Conservation (phyloP, 352 stramenopile genomes). For the Phytophthora europaea region DNA sequence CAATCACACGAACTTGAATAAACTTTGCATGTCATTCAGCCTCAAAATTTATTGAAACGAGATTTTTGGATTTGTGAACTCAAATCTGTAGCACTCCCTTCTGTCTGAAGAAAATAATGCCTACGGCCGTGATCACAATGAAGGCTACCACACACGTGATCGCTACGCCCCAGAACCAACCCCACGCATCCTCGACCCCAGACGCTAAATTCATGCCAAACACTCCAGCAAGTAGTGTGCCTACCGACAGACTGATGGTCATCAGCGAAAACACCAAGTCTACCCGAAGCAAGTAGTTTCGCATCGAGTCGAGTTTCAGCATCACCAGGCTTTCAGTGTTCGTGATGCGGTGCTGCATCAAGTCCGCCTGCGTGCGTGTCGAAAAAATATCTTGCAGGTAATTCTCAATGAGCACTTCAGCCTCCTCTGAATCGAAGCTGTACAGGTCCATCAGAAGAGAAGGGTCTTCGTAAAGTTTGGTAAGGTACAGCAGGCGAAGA, state of each 20-base stretch:
- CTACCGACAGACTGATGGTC: constrained; percentile 67
- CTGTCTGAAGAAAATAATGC: constrained; percentile 69
- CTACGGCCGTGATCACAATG: constrained; percentile 48
- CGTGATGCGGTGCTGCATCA: constrained; percentile 80
- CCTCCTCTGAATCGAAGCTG: constrained; percentile 80
- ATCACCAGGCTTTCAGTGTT: constrained; percentile 86
- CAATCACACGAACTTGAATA: not conserved
- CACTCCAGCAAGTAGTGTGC: constrained; percentile 70
- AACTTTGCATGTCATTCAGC: constrained; percentile 7
- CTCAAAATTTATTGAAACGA: constrained; percentile 26
- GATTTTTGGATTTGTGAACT: constrained; percentile 1
- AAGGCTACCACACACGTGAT: constrained; percentile 54
- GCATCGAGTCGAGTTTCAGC: constrained; percentile 81
- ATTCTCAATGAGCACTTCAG: constrained; percentile 81
- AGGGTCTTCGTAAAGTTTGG: constrained; percentile 70
- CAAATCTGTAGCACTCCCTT: constrained; percentile 68
- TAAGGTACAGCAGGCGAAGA: constrained; percentile 70
- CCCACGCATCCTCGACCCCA: constrained; percentile 44
- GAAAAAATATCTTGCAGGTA: constrained; percentile 88
- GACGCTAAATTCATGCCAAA: constrained; percentile 85
- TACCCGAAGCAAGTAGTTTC: constrained; percentile 81
- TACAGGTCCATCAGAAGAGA: constrained; percentile 62
- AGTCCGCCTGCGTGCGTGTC: constrained; percentile 69
- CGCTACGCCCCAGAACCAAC: constrained; percentile 75
- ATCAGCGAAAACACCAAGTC: constrained; percentile 82